Percentiles rank a stretch among this genome's conserved stretches.
Conservation (phyloP, 2,329 filamentous ascomycete genomes). For the Stenocarpella maydis region DNA sequence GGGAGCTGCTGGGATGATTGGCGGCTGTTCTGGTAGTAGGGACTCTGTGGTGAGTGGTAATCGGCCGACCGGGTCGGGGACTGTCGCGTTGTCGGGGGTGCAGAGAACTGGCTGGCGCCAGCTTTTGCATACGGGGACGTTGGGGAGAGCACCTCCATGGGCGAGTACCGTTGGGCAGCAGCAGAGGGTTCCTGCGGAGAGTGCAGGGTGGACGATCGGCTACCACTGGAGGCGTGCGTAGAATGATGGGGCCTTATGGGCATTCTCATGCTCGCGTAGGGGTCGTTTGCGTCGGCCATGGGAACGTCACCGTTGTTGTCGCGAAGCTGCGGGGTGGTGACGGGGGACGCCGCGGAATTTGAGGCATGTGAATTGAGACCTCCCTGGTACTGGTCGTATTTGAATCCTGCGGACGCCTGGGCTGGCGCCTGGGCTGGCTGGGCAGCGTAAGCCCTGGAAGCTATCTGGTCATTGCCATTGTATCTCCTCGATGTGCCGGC, state of each 20-base stretch:
- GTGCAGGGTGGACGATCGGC: slow-evolving; percentile 69
- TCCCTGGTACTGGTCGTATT: slow-evolving; percentile 73
- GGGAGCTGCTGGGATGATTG: slow-evolving; percentile 72
- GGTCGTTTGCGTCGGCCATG: slow-evolving; percentile 87
- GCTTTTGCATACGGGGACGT: slow-evolving; percentile 76
- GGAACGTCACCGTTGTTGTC: slow-evolving; percentile 79
- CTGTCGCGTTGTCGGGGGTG: slow-evolving; percentile 68
- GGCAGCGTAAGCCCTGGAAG: slow-evolving; percentile 38
- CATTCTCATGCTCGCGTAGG: slow-evolving; percentile 88
- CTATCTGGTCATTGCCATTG: slow-evolving; percentile 55
- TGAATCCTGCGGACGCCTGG: slow-evolving; percentile 67
- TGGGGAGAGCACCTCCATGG: slow-evolving; percentile 89
- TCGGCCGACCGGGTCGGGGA: slow-evolving; percentile 78
- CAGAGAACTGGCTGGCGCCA: slow-evolving; percentile 60
- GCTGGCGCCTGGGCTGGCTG: slow-evolving; percentile 41
- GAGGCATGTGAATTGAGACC: slow-evolving; percentile 48
- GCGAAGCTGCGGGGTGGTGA: slow-evolving; percentile 66
- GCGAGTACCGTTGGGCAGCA: slow-evolving; percentile 91
- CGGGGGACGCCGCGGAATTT: slow-evolving; percentile 65
- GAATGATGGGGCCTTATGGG: slow-evolving; percentile 81
- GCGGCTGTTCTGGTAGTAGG: slow-evolving; percentile 58
- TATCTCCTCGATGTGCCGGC: slow-evolving; percentile 70
- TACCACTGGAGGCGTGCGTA: slow-evolving; percentile 68
- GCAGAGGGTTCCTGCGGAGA: slow-evolving; percentile 80
- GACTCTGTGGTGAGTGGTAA: slow-evolving; percentile 58